Conservation (phyloP, 805 yeast species). For the Ogataea nakhonphanomensis region DNA sequence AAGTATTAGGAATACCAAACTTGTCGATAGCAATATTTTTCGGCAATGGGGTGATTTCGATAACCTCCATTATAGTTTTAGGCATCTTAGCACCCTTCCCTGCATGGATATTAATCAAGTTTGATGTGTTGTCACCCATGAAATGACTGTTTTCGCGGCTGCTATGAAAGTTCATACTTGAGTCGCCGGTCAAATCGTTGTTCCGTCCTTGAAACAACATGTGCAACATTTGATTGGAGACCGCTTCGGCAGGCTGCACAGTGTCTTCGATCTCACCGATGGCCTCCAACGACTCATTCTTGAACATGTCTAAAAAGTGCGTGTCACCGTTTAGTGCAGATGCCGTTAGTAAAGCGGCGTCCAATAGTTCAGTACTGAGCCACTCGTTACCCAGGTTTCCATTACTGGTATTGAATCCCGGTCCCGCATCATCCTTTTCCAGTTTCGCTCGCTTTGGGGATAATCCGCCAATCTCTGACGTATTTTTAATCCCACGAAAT, state of each 20-base stretch:
- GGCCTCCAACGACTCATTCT: slow-evolving; percentile 23
- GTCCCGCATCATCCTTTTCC: slow-evolving; percentile 19
- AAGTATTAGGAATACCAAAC: slow-evolving; percentile 54
- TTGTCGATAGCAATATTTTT: slow-evolving; percentile 40
- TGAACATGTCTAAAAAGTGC: slow-evolving; percentile 53
- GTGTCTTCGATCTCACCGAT: slow-evolving; percentile 6
- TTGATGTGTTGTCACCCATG: slow-evolving; percentile 24
- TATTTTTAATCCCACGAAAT: slow-evolving; percentile 43
- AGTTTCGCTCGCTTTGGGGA: slow-evolving; percentile 16
- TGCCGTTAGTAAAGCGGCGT: slow-evolving; percentile 70
- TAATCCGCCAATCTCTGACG: not conserved
- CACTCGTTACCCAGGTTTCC: slow-evolving; percentile 50
- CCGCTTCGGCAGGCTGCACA: slow-evolving; percentile 20
- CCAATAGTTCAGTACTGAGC: slow-evolving; percentile 67
- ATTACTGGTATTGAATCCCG: not conserved
- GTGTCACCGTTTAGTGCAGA: slow-evolving; percentile 64
- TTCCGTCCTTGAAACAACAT: slow-evolving; percentile 49
- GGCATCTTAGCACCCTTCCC: slow-evolving; percentile 45
- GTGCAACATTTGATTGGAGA: slow-evolving; percentile 47
- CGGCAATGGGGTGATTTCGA: slow-evolving; percentile 40
- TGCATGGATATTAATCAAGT: slow-evolving; percentile 30
- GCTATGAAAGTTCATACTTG: slow-evolving; percentile 3
- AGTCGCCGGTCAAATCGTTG: slow-evolving; percentile 2
- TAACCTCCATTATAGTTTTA: slow-evolving; percentile 48
- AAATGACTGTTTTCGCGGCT: slow-evolving; percentile 10